Conservation (phyloP, 257 asterid species). For the Ajuga chamaepitys region DNA sequence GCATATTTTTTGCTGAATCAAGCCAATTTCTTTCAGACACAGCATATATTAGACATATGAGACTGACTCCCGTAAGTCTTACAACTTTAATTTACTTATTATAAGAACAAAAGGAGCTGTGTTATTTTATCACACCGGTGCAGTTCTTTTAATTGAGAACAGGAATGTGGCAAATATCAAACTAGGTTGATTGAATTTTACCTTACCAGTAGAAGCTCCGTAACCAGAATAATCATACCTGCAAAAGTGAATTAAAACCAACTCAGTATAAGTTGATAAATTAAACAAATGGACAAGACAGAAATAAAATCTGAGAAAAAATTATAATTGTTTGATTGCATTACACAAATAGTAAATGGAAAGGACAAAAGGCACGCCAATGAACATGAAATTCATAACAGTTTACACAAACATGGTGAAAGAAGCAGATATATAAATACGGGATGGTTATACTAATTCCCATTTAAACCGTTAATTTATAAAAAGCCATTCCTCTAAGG, state of each 20-base stretch:
- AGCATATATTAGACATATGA: background rate
- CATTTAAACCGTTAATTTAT: background rate
- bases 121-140: background rate
- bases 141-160: too few relatives aligned
- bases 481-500: background rate
- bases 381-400: background rate
- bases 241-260: conserved; percentile 20
- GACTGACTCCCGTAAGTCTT: background rate
- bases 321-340: background rate
- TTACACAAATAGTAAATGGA: background rate
- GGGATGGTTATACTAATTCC: background rate
- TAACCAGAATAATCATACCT: conserved; percentile 98
- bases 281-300: background rate
- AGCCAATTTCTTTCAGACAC: background rate
- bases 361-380: background rate
- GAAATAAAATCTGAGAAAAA: background rate
- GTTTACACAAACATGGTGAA: background rate
- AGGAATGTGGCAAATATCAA: background rate
- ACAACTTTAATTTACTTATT: background rate
- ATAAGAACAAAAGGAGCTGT: background rate
- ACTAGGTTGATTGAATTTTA: conserved; percentile 24
- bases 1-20: background rate
- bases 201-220: conserved; percentile 99
- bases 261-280: background rate
- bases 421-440: background rate